Evolutionary conservation across 2,329 filamentous ascomycete genomes (phyloP).

Genomic region (Trichoderma sp.): DNA sequence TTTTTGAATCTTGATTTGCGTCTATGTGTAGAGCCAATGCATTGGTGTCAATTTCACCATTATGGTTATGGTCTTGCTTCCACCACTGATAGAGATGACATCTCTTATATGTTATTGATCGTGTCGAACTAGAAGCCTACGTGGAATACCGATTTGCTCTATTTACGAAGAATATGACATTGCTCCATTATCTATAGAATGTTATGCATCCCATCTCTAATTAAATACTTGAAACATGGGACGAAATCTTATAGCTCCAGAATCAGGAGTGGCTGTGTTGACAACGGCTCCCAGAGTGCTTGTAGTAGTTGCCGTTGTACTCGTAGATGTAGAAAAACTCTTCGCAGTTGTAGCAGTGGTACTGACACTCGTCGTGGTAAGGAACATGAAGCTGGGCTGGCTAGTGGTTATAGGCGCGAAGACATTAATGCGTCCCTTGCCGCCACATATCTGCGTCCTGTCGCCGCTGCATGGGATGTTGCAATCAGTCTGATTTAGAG

Average conservation of each 20-base stretch:
- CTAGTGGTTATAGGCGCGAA: constrained; percentile 17
- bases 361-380: background rate
- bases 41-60: background rate
- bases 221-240: background rate
- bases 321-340: background rate
- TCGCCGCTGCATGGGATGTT: constrained; percentile 16
- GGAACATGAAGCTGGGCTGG: background rate
- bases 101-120: background rate
- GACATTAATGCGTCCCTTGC: constrained; percentile 21
- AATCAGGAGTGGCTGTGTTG: background rate
- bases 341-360: background rate
- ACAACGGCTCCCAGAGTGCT: background rate
- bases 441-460: constrained; percentile 22
- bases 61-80: background rate
- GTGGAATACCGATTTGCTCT: background rate
- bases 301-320: background rate
- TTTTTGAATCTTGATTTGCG: background rate
- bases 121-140: background rate
- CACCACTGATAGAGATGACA: background rate
- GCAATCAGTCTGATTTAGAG: background rate
- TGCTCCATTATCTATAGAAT: background rate
- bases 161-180: background rate
- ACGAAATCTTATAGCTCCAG: background rate
- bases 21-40: background rate
- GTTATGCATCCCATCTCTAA: background rate